Evolutionary conservation across 805 yeast species (phyloP).

Genomic region (Candida railenensis): DNA sequence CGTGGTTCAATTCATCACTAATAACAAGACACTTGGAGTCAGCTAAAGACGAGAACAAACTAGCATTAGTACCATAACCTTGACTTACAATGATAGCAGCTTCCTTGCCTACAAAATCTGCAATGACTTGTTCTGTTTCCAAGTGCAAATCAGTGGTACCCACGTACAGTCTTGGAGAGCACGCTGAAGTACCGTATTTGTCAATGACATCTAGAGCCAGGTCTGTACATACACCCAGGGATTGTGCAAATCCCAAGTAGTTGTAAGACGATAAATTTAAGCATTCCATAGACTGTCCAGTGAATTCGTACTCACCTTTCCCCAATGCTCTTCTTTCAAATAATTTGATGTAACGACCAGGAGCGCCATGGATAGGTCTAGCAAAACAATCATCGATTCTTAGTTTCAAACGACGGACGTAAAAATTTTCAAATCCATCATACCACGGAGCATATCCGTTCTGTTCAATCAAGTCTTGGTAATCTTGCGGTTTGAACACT

Average conservation of each 20-base stretch:
- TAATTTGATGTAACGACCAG: conserved; percentile 86
- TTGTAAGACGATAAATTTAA: conserved; percentile 88
- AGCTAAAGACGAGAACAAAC: conserved; percentile 76
- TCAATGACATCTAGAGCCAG: conserved; percentile 61
- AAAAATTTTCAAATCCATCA: conserved; percentile 90
- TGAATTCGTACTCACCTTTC: conserved; percentile 62
- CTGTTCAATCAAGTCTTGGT: conserved; percentile 64
- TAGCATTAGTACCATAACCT: conserved; percentile 96
- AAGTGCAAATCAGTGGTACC: conserved; percentile 78
- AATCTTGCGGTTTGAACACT: conserved; percentile 63
- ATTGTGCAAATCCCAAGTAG: conserved; percentile 95
- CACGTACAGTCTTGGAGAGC: conserved; percentile 71
- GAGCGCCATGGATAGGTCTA: conserved; percentile 95
- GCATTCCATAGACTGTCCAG: conserved; percentile 76
- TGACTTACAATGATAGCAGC: conserved; percentile 83
- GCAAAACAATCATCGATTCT: conserved; percentile 94
- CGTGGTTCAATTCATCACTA: conserved; percentile 92
- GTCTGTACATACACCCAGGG: conserved; percentile 87
- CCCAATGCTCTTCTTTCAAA: conserved; percentile 74
- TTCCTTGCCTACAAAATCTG: conserved; percentile 87
- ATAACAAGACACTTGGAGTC: conserved; percentile 88
- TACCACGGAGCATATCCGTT: conserved; percentile 97
- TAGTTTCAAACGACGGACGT: conserved; percentile 85
- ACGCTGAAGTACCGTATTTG: conserved; percentile 73
- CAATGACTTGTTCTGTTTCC: conserved; percentile 73